Evolutionary conservation across 2,329 filamentous ascomycete species (phyloP).

Genomic region (Bipolaris victoriae): DNA sequence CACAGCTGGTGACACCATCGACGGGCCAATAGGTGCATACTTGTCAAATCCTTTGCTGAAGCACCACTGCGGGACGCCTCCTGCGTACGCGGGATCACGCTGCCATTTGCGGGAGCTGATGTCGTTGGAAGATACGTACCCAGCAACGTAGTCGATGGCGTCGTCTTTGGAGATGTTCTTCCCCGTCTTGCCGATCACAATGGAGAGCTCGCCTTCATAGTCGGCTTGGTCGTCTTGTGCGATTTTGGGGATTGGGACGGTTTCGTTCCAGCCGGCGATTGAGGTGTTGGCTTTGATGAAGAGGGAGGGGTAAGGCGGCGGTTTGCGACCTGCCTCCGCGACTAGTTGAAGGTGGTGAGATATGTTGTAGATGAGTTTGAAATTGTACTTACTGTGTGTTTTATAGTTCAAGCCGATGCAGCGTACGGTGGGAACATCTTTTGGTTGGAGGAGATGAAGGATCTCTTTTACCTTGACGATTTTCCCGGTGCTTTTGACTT

Average conservation of each 20-base stretch:
- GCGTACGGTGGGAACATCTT: not conserved
- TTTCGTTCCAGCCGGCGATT: slow-evolving; percentile 10
- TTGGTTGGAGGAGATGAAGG: not conserved
- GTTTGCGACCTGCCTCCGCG: slow-evolving; percentile 12
- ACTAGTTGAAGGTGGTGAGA: slow-evolving; percentile 4
- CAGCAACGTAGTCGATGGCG: slow-evolving; percentile 56
- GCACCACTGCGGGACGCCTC: slow-evolving; percentile 58
- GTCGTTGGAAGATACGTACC: slow-evolving; percentile 60
- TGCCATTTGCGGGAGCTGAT: slow-evolving; percentile 58
- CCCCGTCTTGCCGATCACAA: slow-evolving; percentile 58
- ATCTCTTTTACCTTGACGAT: slow-evolving; percentile 1
- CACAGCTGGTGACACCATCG: slow-evolving; percentile 49
- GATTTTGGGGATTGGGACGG: slow-evolving; percentile 55
- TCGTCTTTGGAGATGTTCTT: slow-evolving; percentile 53
- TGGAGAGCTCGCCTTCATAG: slow-evolving; percentile 29
- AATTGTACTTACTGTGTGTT: not conserved
- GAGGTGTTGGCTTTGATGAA: slow-evolving; percentile 13
- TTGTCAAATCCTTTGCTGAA: slow-evolving; percentile 61
- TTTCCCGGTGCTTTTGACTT: not conserved
- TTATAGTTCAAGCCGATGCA: not conserved
- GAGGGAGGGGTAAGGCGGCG: slow-evolving; percentile 14
- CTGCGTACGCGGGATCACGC: slow-evolving; percentile 31
- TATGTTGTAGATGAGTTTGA: not conserved
- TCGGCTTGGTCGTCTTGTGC: slow-evolving; percentile 51
- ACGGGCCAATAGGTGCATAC: slow-evolving; percentile 58